Conservation (phyloP, 768 basidiomycete genomes). For the Pisolithus tinctorius region DNA sequence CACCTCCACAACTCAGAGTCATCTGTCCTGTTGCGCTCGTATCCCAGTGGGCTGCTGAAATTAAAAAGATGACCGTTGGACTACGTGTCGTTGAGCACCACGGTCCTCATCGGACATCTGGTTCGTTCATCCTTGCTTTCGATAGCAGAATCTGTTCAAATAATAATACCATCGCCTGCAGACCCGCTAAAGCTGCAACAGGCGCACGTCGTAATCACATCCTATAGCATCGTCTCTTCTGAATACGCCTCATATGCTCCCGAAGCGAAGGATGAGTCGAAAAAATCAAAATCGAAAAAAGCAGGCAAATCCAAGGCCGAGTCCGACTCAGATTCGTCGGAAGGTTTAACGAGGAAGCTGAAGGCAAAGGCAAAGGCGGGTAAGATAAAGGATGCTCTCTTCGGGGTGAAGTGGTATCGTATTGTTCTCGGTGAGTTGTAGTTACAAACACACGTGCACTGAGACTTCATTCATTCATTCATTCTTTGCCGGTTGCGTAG, state of each 20-base stretch:
- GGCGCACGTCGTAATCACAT: slow-evolving; percentile 76
- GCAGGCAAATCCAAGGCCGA: slow-evolving; percentile 22
- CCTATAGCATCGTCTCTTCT: slow-evolving; percentile 77
- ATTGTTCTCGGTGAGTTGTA: slow-evolving; percentile 66
- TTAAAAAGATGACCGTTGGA: slow-evolving; percentile 59
- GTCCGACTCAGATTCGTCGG: slow-evolving; percentile 31
- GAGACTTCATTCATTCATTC: not conserved
- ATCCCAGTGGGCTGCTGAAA: slow-evolving; percentile 86
- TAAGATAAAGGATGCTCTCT: slow-evolving; percentile 60
- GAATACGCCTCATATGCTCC: slow-evolving; percentile 58
- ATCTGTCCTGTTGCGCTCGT: slow-evolving; percentile 84
- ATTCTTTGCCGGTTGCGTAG: slow-evolving; percentile 29
- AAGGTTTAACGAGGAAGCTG: slow-evolving; percentile 31
- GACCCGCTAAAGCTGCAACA: slow-evolving; percentile 49
- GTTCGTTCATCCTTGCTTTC: slow-evolving; percentile 31
- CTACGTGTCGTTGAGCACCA: slow-evolving; percentile 80
- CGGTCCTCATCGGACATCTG: slow-evolving; percentile 63
- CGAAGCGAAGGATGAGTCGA: slow-evolving; percentile 49
- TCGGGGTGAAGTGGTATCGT: slow-evolving; percentile 75
- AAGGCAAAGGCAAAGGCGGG: slow-evolving; percentile 32
- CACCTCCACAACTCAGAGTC: slow-evolving; percentile 45
- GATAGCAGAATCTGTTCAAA: not conserved
- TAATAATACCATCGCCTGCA: slow-evolving; percentile 16
- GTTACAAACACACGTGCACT: not conserved
- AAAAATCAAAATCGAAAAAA: slow-evolving; percentile 35